Conservation (phyloP, 2,329 filamentous ascomycete genomes). For the Cryphonectria carpinicola region DNA sequence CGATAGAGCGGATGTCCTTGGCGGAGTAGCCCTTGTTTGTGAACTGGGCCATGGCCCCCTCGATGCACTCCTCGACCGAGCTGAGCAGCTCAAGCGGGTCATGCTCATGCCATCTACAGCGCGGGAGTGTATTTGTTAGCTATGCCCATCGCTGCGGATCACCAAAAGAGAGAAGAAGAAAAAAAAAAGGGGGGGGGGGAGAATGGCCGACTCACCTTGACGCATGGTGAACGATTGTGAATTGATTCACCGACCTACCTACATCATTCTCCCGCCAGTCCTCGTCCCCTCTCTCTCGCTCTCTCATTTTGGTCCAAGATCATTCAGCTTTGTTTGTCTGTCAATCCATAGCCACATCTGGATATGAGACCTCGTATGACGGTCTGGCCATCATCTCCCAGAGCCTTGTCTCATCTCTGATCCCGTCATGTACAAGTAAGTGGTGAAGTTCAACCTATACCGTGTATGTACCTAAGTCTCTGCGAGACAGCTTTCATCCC, state of each 20-base stretch:
- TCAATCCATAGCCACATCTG: background rate
- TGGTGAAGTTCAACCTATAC: no score
- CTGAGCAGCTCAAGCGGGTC: slow-evolving; percentile 76
- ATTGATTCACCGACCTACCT: background rate
- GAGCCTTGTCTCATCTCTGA: no score
- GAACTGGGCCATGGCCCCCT: slow-evolving; percentile 74
- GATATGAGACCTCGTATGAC: background rate
- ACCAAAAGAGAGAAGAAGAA: slow-evolving; percentile 7
- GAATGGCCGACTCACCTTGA: background rate
- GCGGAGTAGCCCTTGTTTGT: slow-evolving; percentile 68
- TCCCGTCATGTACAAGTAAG: no score
- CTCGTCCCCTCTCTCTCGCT: background rate
- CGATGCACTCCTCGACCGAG: slow-evolving; percentile 79
- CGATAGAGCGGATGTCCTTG: slow-evolving; percentile 74
- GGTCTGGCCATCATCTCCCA: background rate
- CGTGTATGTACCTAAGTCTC: no score
- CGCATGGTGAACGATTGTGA: background rate
- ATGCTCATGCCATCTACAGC: slow-evolving; percentile 82
- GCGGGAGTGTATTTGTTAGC: slow-evolving; percentile 19
- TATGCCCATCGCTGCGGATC: background rate
- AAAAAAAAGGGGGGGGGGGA: slow-evolving; percentile 3
- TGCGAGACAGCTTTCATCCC: no score
- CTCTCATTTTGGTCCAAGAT: no score
- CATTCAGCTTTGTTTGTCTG: no score
- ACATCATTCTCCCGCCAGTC: background rate